These are phyloP conservation scores for Aureobasidium sp. DNA, from an alignment of 2,329 filamentous ascomycete species.

Conservation along the genomic window DNA sequence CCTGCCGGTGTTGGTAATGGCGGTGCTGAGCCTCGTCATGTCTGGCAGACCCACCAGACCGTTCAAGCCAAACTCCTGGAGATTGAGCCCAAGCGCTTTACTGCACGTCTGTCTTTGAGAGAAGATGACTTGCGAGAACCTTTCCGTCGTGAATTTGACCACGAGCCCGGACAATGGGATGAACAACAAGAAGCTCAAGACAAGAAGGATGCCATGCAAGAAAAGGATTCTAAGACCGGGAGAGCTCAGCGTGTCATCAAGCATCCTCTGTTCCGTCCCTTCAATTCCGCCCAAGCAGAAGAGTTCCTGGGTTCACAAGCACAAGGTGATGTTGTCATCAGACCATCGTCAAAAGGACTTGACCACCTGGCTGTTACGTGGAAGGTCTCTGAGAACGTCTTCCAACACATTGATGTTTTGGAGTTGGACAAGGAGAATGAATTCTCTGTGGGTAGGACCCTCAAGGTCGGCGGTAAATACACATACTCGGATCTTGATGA, in stretches of 20 bases:
- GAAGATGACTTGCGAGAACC: slow-evolving; percentile 73
- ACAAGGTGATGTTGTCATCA: slow-evolving; percentile 85
- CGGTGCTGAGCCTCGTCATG: slow-evolving; percentile 51
- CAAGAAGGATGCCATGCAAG: slow-evolving; percentile 69
- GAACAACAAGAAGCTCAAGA: slow-evolving; percentile 58
- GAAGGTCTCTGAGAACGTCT: slow-evolving; percentile 96
- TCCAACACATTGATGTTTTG: slow-evolving; percentile 94
- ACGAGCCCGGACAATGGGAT: slow-evolving; percentile 79
- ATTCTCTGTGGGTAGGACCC: slow-evolving; percentile 79
- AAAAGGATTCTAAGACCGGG: slow-evolving; percentile 78
- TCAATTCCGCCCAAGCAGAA: slow-evolving; percentile 86
- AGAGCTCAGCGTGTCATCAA: slow-evolving; percentile 94
- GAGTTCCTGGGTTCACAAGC: slow-evolving; percentile 84
- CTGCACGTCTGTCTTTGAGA: slow-evolving; percentile 74
- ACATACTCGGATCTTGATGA: slow-evolving; percentile 95
- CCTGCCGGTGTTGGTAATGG: slow-evolving; percentile 62
- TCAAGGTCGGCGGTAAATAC: slow-evolving; percentile 82
- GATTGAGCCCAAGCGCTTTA: slow-evolving; percentile 79
- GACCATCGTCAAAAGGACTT: slow-evolving; percentile 88
- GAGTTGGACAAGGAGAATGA: slow-evolving; percentile 97
- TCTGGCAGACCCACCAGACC: slow-evolving; percentile 74
- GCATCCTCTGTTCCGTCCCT: slow-evolving; percentile 89
- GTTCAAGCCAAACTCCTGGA: slow-evolving; percentile 81
- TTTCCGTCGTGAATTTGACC: slow-evolving; percentile 62
- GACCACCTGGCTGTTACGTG: slow-evolving; percentile 95